Percentiles rank a stretch among this genome's conserved stretches.
These are phyloP conservation scores for Verticillium nonalfalfae DNA, from an alignment of 2,329 filamentous ascomycete genomes.

Conservation along the genomic window DNA sequence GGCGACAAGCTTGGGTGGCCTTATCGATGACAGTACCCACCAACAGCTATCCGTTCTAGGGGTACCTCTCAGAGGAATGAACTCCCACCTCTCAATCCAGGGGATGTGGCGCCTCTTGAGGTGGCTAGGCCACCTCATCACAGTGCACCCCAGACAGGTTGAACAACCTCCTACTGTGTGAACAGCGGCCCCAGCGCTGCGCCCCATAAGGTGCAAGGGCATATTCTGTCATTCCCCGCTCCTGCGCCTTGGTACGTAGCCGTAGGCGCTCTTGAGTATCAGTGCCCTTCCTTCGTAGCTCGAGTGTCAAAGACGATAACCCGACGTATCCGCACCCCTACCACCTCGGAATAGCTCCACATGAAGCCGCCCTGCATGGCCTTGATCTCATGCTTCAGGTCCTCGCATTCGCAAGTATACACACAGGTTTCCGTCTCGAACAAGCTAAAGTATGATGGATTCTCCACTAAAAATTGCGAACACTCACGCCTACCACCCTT, in stretches of 20 bases:
- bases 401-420: neutral
- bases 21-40: neutral
- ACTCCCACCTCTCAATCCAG: too few species aligned
- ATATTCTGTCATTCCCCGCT: too few species aligned
- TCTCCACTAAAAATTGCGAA: neutral
- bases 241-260: too few species aligned
- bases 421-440: neutral
- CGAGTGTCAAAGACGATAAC: too few species aligned
- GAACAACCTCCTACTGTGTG: neutral
- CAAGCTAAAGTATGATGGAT: neutral
- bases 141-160: neutral
- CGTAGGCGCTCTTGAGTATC: too few species aligned
- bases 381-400: neutral
- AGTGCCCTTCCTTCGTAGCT: too few species aligned
- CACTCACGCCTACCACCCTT: too few species aligned
- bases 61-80: neutral
- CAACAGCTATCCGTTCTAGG: neutral
- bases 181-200: too few species aligned
- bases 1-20: neutral
- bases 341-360: neutral
- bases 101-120: neutral
- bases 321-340: too few species aligned
- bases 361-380: neutral
- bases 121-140: neutral
- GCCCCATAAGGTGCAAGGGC: too few species aligned